phyloP scores from a whole-genome alignment of 2,329 filamentous ascomycete genomes.

The Colletotrichum liaoningense region DNA sequence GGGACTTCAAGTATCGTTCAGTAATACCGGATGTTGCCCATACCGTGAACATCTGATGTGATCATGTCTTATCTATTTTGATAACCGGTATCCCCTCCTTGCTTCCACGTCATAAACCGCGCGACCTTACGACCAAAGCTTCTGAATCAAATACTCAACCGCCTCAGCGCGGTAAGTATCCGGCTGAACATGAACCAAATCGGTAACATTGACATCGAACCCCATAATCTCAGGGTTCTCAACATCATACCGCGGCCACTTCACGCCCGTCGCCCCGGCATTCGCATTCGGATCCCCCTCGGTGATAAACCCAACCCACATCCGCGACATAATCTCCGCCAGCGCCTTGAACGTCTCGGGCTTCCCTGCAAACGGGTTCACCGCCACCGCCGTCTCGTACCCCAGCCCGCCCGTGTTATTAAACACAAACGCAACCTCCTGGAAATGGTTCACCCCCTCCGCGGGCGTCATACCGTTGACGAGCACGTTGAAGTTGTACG shows the following conservation, averaged over 20 bases:
- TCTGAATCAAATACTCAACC: conserved; percentile 50
- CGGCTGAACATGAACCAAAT: conserved; percentile 52
- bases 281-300: conserved; percentile 55
- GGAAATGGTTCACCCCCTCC: conserved; percentile 43
- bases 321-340: conserved; percentile 59
- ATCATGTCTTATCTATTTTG: too few species aligned
- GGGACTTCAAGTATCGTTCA: too few species aligned
- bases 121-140: conserved; percentile 25
- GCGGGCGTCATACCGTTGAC: conserved; percentile 35
- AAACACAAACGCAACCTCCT: conserved; percentile 55
- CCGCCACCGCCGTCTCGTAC: conserved; percentile 58
- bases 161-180: conserved; percentile 58
- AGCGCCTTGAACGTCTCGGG: conserved; percentile 54
- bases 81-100: too few species aligned
- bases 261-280: conserved; percentile 8
- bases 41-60: too few species aligned
- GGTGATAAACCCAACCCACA: conserved; percentile 64
- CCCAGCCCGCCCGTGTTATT: conserved; percentile 61
- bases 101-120: too few species aligned
- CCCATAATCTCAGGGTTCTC: conserved; percentile 56
- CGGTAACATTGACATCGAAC: conserved; percentile 60
- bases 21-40: too few species aligned
- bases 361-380: conserved; percentile 52
- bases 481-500: conserved; percentile 59
- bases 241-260: conserved; percentile 58